Conservation (phyloP, 495 filamentous ascomycete species). For the Aspergillus avenaceus region DNA sequence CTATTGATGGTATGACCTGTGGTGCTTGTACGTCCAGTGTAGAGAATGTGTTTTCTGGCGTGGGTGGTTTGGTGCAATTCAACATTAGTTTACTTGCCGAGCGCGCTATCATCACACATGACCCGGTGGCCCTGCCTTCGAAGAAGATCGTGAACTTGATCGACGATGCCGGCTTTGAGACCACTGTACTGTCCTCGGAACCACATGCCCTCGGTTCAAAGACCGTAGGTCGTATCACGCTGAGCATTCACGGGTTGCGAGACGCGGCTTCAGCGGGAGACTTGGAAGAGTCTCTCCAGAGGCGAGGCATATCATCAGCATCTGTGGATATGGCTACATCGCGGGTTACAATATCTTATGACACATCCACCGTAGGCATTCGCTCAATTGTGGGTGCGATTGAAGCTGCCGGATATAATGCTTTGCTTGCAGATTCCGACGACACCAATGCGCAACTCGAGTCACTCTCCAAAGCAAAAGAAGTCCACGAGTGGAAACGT, state of each 20-base stretch:
- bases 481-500: conserved; percentile 86
- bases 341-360: conserved; percentile 64
- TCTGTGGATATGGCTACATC: conserved; percentile 66
- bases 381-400: conserved; percentile 77
- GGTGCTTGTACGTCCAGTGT: conserved; percentile 92
- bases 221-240: conserved; percentile 50
- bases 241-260: conserved; percentile 80
- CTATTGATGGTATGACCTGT: conserved; percentile 93
- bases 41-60: conserved; percentile 72
- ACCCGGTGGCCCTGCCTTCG: conserved; percentile 61
- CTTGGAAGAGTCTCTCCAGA: conserved; percentile 60
- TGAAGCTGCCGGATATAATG: conserved; percentile 79
- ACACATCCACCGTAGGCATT: conserved; percentile 67
- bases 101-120: conserved; percentile 84
- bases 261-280: conserved; percentile 64
- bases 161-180: conserved; percentile 81
- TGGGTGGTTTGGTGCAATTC: conserved; percentile 77
- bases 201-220: conserved; percentile 27
- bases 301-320: conserved; percentile 68
- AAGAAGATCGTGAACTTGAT: conserved; percentile 64
- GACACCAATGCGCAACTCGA: conserved; percentile 97
- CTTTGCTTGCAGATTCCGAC: conserved; percentile 81
- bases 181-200: conserved; percentile 59
- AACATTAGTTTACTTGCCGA: conserved; percentile 92
- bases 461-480: conserved; percentile 90